Percentiles rank a stretch among this genome's conserved stretches.
Evolutionary conservation across 164 flowering plant genomes (phyloP).

Genomic region (Hamamelis virginiana): DNA sequence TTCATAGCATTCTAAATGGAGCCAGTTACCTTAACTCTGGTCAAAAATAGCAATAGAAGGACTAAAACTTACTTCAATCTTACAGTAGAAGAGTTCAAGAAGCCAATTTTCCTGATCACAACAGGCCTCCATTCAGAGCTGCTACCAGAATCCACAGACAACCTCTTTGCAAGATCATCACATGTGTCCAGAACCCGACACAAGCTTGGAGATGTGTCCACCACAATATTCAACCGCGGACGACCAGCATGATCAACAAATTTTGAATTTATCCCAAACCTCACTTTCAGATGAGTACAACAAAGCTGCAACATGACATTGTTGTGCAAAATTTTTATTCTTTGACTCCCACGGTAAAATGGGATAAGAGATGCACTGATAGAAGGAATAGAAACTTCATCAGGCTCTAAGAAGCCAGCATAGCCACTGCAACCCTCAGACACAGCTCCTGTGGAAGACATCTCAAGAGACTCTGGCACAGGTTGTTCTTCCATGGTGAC

Average conservation of each 20-base stretch:
- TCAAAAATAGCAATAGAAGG: not conserved
- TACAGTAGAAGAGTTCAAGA: constrained; percentile 53
- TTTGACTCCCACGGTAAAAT: constrained; percentile 42
- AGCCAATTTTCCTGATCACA: constrained; percentile 59
- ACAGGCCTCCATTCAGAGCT: constrained; percentile 80
- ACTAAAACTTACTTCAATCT: constrained; percentile 72
- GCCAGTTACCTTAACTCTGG: not conserved
- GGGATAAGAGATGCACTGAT: constrained; percentile 51
- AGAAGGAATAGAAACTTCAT: constrained; percentile 55
- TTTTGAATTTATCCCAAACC: constrained; percentile 73
- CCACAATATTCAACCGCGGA: constrained; percentile 74
- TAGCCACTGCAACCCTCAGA: constrained; percentile 37
- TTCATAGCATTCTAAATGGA: not conserved
- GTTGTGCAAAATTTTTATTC: constrained; percentile 53
- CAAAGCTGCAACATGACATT: constrained; percentile 46
- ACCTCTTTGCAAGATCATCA: constrained; percentile 52
- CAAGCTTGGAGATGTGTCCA: constrained; percentile 53
- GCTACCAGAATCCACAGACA: constrained; percentile 63
- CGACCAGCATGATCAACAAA: constrained; percentile 74
- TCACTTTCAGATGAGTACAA: constrained; percentile 52
- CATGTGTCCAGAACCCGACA: constrained; percentile 68
- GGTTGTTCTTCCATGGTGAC: constrained; percentile 37
- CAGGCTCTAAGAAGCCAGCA: constrained; percentile 52
- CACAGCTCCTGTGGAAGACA: constrained; percentile 11
- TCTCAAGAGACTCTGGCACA: constrained; percentile 24